A percentile compares a stretch with the other conserved stretches of the same genome.
phyloP scores from a whole-genome alignment of 2,329 filamentous ascomycete species.

The Trichoderma sp. region DNA sequence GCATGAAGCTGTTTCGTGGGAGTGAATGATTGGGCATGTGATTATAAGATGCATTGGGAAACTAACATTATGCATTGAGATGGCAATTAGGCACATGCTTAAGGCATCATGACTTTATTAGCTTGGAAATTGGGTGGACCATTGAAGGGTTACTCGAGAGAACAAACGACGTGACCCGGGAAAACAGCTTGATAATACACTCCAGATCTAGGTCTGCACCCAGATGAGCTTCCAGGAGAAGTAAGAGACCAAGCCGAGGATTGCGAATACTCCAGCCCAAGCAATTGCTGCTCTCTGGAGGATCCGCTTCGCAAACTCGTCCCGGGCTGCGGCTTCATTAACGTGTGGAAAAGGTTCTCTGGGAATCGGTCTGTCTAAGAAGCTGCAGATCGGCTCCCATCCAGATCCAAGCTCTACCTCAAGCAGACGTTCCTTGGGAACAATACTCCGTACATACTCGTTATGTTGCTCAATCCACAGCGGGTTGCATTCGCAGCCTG shows the following conservation, averaged over 20 bases:
- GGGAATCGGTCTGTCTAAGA: constrained; percentile 41
- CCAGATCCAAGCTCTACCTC: constrained; percentile 42
- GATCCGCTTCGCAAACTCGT: not conserved
- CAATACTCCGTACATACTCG: constrained; percentile 19
- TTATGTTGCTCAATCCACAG: constrained; percentile 24
- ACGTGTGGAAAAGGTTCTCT: constrained; percentile 32
- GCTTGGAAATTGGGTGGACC: no score
- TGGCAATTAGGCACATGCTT: no score
- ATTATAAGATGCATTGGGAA: no score
- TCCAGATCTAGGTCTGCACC: no score
- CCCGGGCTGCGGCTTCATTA: constrained; percentile 36
- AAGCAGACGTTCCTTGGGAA: constrained; percentile 31
- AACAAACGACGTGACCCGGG: not conserved
- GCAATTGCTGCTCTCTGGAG: not conserved
- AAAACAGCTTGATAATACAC: no score
- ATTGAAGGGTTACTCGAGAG: no score
- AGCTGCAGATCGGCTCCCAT: constrained; percentile 44
- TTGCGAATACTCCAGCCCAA: not conserved
- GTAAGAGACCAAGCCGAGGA: not conserved
- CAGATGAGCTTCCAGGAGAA: not conserved
- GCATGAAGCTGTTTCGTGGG: no score
- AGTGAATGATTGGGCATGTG: no score
- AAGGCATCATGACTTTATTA: no score
- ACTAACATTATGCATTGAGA: no score
- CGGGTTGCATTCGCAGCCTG: not conserved